Conservation (phyloP, 1,284 basidiomycete genomes). For the Cutaneotrichosporon spelunceum region DNA sequence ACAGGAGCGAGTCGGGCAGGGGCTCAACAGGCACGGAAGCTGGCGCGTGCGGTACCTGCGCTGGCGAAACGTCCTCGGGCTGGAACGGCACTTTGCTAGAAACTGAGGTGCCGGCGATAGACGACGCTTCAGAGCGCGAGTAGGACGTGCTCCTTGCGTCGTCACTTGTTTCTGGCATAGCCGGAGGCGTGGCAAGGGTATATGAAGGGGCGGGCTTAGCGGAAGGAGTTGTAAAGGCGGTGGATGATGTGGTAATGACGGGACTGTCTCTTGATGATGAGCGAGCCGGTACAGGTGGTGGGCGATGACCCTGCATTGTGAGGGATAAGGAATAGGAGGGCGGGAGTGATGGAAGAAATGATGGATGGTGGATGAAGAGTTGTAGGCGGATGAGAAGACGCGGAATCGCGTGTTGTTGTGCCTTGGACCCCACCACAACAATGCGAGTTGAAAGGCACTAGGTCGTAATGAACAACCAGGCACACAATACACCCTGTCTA, state of each 20-base stretch:
- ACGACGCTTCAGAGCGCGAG: constrained; percentile 3
- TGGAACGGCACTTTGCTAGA: constrained; percentile 10
- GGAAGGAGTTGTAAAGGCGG: neutral
- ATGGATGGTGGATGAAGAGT: too few species aligned
- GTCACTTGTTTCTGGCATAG: neutral
- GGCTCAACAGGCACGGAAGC: constrained; percentile 36
- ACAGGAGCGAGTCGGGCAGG: constrained; percentile 43
- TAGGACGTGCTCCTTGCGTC: constrained; percentile 1
- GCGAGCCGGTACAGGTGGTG: neutral
- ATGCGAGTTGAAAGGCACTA: too few species aligned
- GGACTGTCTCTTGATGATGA: neutral
- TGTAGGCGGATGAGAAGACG: too few species aligned
- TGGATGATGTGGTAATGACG: neutral
- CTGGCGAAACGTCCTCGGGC: neutral
- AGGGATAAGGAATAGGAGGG: neutral
- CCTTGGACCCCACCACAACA: too few species aligned
- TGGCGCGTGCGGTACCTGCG: neutral
- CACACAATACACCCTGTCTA: too few species aligned
- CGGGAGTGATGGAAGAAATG: too few species aligned
- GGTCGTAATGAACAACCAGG: too few species aligned
- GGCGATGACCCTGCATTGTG: neutral
- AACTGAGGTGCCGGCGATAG: neutral
- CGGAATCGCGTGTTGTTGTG: too few species aligned
- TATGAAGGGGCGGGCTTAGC: neutral
- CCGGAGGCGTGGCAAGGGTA: neutral